A percentile compares a stretch with the other conserved stretches of the same genome.
Evolutionary conservation across 169 alveolate genomes (phyloP).

Genomic region (Condylostoma magnum): DNA sequence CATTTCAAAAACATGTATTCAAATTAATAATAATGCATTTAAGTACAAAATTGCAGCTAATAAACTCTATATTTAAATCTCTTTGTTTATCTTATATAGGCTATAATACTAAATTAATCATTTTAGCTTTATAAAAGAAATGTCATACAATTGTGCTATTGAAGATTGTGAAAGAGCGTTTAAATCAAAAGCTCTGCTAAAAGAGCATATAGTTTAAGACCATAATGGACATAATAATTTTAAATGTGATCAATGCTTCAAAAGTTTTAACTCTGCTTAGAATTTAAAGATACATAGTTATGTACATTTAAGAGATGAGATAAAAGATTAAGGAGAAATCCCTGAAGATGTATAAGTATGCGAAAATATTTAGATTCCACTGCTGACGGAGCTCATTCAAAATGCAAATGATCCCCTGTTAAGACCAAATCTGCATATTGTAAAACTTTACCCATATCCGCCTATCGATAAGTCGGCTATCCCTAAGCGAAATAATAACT

Average conservation of each 20-base stretch:
- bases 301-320: neutral
- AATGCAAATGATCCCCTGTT: neutral
- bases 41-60: too few species aligned
- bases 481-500: too few species aligned
- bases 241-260: slow-evolving; percentile 22
- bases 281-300: slow-evolving; percentile 12
- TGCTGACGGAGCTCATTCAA: slow-evolving; percentile 1
- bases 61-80: too few species aligned
- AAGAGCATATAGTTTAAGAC: slow-evolving; percentile 3
- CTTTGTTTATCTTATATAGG: too few species aligned
- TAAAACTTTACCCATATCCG: slow-evolving; percentile 7
- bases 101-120: too few species aligned
- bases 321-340: neutral
- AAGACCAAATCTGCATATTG: slow-evolving; percentile 7
- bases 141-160: slow-evolving; percentile 12
- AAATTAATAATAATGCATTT: too few species aligned
- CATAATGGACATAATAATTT: slow-evolving; percentile 3
- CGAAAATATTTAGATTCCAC: neutral
- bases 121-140: neutral
- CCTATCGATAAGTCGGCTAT: too few species aligned
- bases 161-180: slow-evolving; percentile 15
- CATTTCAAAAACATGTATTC: too few species aligned
- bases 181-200: slow-evolving; percentile 6
- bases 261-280: slow-evolving; percentile 26
- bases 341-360: neutral